Conservation (phyloP, 768 basidiomycete genomes). For the button mushroom (Agaricus bisporus) region DNA sequence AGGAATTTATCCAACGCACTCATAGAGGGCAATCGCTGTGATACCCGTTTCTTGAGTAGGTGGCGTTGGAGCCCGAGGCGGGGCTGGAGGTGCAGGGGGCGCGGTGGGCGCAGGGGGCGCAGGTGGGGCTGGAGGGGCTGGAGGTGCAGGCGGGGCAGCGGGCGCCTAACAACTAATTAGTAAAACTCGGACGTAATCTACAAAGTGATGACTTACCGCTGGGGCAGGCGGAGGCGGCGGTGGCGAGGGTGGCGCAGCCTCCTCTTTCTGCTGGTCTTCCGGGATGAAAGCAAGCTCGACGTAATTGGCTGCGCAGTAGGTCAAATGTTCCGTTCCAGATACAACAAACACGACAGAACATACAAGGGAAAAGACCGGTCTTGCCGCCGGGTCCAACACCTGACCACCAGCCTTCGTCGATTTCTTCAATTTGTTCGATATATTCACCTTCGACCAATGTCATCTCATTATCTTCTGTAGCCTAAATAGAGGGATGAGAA, state of each 20-base stretch:
- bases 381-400: conserved; percentile 69
- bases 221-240: conserved; percentile 52
- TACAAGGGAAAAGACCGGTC: conserved; percentile 82
- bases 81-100: conserved; percentile 31
- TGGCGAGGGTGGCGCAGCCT: conserved; percentile 38
- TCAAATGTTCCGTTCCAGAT: no score
- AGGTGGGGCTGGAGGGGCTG: conserved; percentile 40
- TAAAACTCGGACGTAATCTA: background rate
- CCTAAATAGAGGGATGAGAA: conserved; percentile 29
- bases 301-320: conserved; percentile 60
- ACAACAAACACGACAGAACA: conserved; percentile 15
- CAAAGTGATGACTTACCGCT: background rate
- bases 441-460: conserved; percentile 72
- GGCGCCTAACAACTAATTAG: background rate
- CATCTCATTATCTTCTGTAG: conserved; percentile 86
- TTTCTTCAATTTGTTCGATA: conserved; percentile 75
- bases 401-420: conserved; percentile 92
- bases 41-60: conserved; percentile 52
- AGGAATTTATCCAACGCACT: conserved; percentile 36
- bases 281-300: conserved; percentile 65
- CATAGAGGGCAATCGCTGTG: conserved; percentile 61
- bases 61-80: conserved; percentile 44
- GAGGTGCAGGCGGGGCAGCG: conserved; percentile 35
- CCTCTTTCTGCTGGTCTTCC: conserved; percentile 28
- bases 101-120: conserved; percentile 18